Evolutionary conservation across 306 rosid species (phyloP), one percentile per base, ranked within the genome.

Genomic region (Aeschynomene evenia): DNA sequence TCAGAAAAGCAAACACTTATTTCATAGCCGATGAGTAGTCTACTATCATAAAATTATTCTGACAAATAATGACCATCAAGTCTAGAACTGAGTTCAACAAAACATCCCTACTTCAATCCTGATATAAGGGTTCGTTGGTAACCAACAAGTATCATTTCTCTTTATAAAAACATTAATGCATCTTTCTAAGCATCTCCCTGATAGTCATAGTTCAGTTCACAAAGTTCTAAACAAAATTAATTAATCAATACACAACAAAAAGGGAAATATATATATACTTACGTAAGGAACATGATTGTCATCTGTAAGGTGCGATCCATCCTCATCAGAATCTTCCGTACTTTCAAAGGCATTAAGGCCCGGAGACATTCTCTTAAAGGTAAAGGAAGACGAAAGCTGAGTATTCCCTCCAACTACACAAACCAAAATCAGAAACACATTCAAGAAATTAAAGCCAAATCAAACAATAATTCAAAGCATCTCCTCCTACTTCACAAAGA

Each of bases 321-420:
- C 96, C 37, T 82, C 96, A 4, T 85, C 96, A 62, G 96, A 89
- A 69, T 83, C 92, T 21, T 58, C 92, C 0, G 63, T 69, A 77
- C 63, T 67, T n/a, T 81, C 86, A 29, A 77, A 85, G 1, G 81
- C 21, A 69, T 71, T 80, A 23, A 79, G 71, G n/a, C 65, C 79
- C 4, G 83, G 88, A 18, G 96, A 86, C 59, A 80, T 78, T 63
- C 86, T 79, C 51, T 80, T 67, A 59, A 68, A 71, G 2, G 85
- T 67, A 59, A 68, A 71, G 2, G 85, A 77, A 75, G 54, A 26
- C 42, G 85, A 68, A 71, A 64, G 70, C 4, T 61, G 84, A 36
- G 46, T 34, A 62, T 36, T 76, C 58, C 70, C 87, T 28, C 82
- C 91, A 74, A 4, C 9, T 43, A 52, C 70, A 68, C 49, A 42